Conservation (phyloP, 129 eudicot genomes). For the Flaveria linearis region DNA sequence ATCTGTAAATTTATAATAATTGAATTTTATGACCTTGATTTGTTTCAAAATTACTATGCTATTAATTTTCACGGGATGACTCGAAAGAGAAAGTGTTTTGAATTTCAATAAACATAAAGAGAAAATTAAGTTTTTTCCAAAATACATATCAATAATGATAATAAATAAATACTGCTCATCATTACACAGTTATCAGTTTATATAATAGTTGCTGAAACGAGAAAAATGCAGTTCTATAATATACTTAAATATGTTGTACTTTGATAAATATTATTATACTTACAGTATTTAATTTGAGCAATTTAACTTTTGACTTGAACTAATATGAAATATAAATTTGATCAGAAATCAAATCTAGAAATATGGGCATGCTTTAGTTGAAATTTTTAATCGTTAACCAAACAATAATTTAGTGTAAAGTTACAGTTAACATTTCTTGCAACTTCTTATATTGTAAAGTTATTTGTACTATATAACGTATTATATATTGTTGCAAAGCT, state of each 20-base stretch:
- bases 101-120: background rate
- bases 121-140: background rate
- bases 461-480: too few species aligned
- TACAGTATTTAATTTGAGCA: too few species aligned
- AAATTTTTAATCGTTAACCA: background rate
- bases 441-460: background rate
- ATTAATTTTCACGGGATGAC: background rate
- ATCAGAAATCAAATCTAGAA: background rate
- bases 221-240: background rate
- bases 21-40: background rate
- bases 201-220: background rate
- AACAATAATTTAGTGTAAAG: background rate
- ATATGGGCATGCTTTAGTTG: conserved; percentile 12
- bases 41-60: background rate
- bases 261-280: too few species aligned
- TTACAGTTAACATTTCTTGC: background rate
- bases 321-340: background rate
- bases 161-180: background rate
- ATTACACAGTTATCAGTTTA: background rate
- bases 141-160: conserved; percentile 5
- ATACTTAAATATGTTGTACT: background rate
- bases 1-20: background rate
- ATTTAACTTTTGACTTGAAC: background rate
- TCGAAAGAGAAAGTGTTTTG: conserved; percentile 4
- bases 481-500: too few species aligned